Percentiles rank a stretch among this genome's conserved stretches.
Evolutionary conservation across 345 rosid species (phyloP).

Genomic region (Eucalyptus tenuipes): DNA sequence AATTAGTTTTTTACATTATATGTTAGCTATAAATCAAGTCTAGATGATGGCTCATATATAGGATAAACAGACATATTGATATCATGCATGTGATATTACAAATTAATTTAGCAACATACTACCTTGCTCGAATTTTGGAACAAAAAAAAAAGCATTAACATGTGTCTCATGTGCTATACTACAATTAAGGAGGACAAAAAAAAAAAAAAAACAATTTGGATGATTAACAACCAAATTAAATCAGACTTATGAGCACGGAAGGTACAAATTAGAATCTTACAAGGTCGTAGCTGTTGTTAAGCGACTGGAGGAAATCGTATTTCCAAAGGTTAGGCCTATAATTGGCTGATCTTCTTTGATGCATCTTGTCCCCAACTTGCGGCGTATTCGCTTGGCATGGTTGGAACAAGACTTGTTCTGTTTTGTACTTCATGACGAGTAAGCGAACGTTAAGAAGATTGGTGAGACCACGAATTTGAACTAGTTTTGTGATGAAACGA

Average conservation of each 20-base stretch:
- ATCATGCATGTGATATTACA: background rate
- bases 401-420: background rate
- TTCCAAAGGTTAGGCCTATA: slow-evolving; percentile 45
- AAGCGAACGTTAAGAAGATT: background rate
- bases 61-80: background rate
- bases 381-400: background rate
- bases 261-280: slow-evolving; percentile 4
- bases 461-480: background rate
- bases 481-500: background rate
- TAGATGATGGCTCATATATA: background rate
- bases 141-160: background rate
- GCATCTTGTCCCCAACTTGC: background rate
- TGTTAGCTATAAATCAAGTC: background rate
- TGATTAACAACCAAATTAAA: background rate
- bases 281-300: slow-evolving; percentile 2
- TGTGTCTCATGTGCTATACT: background rate
- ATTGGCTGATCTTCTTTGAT: slow-evolving; percentile 22
- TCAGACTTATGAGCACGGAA: background rate
- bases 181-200: background rate
- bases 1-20: background rate
- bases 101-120: background rate
- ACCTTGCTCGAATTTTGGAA: background rate
- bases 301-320: slow-evolving; percentile 25
- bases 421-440: background rate
- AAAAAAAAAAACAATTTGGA: background rate